These are phyloP conservation scores for Glarea lozoyensis DNA, from an alignment of 495 filamentous ascomycete species.

Conservation along the genomic window DNA sequence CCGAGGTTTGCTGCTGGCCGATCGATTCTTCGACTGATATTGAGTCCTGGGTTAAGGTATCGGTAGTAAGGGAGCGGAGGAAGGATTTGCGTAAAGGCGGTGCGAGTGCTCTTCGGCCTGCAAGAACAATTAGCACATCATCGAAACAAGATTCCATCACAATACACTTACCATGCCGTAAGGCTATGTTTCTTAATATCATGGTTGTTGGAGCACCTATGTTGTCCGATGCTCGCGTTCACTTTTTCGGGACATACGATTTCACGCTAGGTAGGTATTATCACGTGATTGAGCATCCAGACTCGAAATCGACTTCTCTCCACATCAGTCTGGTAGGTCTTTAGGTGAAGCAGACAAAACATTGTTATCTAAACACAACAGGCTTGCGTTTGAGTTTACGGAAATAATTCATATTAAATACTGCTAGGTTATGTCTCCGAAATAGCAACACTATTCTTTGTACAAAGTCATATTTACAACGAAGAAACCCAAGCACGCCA, in stretches of 20 bases:
- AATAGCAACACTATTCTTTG: no score
- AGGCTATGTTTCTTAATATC: slow-evolving; percentile 43
- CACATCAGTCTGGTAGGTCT: not conserved
- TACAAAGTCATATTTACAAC: no score
- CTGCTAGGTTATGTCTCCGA: no score
- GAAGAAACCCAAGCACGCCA: slow-evolving; percentile 11
- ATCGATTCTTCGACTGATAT: slow-evolving; percentile 9
- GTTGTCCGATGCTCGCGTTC: slow-evolving; percentile 4
- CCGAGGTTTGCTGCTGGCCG: slow-evolving; percentile 9
- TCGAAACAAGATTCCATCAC: not conserved
- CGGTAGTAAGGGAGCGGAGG: slow-evolving; percentile 18
- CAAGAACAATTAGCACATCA: not conserved
- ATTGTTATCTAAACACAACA: no score
- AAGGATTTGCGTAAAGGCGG: slow-evolving; percentile 29
- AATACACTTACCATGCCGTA: slow-evolving; percentile 34
- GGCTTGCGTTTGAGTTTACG: no score
- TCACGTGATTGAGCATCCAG: no score
- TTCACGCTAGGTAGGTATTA: slow-evolving; percentile 6
- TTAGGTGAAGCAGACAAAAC: not conserved
- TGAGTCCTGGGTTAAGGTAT: slow-evolving; percentile 7
- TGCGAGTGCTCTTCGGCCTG: slow-evolving; percentile 39
- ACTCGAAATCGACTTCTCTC: no score
- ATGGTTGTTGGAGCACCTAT: slow-evolving; percentile 21
- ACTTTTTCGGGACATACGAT: slow-evolving; percentile 13
- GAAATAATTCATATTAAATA: no score